Base-by-base conservation (phyloP, 2,329 filamentous ascomycete genomes). In the Penicillium fuscoglaucum region DNA sequence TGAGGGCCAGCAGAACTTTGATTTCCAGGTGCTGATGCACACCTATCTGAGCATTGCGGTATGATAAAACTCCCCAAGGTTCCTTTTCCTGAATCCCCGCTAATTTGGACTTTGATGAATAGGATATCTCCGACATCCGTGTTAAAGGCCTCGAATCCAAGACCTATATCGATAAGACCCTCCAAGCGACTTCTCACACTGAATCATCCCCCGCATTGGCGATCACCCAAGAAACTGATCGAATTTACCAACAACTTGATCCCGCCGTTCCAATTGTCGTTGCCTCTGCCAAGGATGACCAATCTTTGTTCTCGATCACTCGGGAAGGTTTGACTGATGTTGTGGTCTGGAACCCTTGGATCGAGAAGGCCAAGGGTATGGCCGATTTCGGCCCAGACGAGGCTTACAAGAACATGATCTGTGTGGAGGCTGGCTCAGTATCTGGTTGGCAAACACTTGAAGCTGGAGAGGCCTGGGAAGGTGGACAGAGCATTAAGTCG, bases 261-360 rank as follows among this genome's bases (percentile, higher is more conserved):
- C 89, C 88, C 0, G 60, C 66, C 24, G 66, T 70, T 31, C 75
- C 76, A 19, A 70, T 78, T 49, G 55, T 72, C 12, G 64, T 77
- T 13, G 61, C 72, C 13, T 69, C 73, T 4, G 60, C 68, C 3
- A 86, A 85, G 0, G 86, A 79, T 44, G 76, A 82, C 46, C 83
- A 83, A 69, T 81, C 87, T 15, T 79, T 83, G 51, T 92, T 90
- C 79, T 86, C 87, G 59, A 82, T 98, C 55, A 85, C 89, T 41
- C 86, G 95, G 61, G 91, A 97, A 76, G 93, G 91, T 65, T 83
- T 99, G 65, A 84, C 85, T 61, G 91, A 98, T 66, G 87, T 95
- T 17, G 93, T 97, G 1, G 90, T 98, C 31, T 99, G 95, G 95
- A 99, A 99, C 77, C 95, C 95, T 1, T 97, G 93, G 92, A 82